These are phyloP conservation scores for Prunus armeniaca DNA, from an alignment of 306 rosid species.

Conservation along the genomic window DNA sequence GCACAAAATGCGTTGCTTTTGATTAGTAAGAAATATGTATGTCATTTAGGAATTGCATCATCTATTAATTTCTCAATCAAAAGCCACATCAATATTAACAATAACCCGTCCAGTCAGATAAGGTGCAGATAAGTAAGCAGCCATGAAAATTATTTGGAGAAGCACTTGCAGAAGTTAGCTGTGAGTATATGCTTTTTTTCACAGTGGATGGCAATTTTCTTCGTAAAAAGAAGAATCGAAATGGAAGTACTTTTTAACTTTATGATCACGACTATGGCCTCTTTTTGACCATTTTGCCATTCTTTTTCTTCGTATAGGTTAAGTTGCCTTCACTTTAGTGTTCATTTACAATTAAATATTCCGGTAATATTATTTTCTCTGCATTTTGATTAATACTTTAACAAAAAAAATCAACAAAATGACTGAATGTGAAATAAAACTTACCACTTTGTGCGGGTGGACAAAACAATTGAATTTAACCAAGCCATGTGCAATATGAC, in stretches of 20 bases:
- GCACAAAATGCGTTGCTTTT: no score
- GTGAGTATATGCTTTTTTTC: neutral
- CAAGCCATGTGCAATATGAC: slow-evolving; percentile 9
- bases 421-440: neutral
- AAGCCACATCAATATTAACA: no score
- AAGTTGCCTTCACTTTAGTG: neutral
- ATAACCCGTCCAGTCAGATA: no score
- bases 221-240: neutral
- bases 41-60: no score
- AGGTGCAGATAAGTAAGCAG: no score
- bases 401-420: neutral
- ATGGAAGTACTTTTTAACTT: slow-evolving; percentile 16
- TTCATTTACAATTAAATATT: neutral
- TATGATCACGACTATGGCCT: slow-evolving; percentile 30
- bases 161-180: neutral
- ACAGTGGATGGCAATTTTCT: neutral
- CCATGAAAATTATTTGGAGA: neutral
- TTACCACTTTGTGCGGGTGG: neutral
- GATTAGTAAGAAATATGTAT: no score
- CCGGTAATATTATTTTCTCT: neutral
- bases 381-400: neutral
- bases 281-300: slow-evolving; percentile 43
- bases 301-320: neutral
- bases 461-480: neutral
- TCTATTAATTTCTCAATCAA: no score